Evolutionary conservation across 2,329 filamentous ascomycete species (phyloP).

Genomic region (Didymellaceae sp.): DNA sequence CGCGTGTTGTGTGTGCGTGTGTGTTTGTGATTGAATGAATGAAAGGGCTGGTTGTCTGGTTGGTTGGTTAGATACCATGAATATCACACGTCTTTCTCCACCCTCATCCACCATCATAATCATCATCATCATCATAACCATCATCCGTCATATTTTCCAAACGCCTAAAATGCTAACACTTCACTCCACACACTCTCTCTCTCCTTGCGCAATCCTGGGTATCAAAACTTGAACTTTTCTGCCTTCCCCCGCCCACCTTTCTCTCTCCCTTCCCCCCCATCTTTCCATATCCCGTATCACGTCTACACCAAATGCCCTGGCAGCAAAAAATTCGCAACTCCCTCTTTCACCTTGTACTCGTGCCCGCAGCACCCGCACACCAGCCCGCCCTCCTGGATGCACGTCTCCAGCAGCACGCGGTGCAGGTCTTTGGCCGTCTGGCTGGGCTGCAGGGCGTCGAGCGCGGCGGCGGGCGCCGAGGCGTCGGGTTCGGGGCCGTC

Average conservation of each 20-base stretch:
- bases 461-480: slow-evolving; percentile 50
- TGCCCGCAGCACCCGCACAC: slow-evolving; percentile 92
- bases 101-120: no score
- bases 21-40: no score
- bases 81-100: slow-evolving; percentile 8
- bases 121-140: no score
- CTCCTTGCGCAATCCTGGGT: no score
- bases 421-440: slow-evolving; percentile 79
- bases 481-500: slow-evolving; percentile 39
- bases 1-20: no score
- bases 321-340: slow-evolving; percentile 93
- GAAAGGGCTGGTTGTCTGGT: no score
- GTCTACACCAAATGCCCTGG: slow-evolving; percentile 82
- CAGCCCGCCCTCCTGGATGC: slow-evolving; percentile 85
- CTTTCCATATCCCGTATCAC: not conserved
- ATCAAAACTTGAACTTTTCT: not conserved
- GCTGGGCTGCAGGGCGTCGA: slow-evolving; percentile 52
- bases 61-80: slow-evolving; percentile 25
- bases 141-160: no score
- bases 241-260: not conserved
- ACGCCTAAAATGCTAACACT: no score
- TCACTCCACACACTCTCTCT: no score
- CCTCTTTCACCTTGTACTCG: slow-evolving; percentile 93
- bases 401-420: slow-evolving; percentile 83
- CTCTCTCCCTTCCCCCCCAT: not conserved